Percentiles rank a stretch among this genome's conserved stretches.
Conservation (phyloP, 2,329 filamentous ascomycete species). For the Aspergillus flavus region DNA sequence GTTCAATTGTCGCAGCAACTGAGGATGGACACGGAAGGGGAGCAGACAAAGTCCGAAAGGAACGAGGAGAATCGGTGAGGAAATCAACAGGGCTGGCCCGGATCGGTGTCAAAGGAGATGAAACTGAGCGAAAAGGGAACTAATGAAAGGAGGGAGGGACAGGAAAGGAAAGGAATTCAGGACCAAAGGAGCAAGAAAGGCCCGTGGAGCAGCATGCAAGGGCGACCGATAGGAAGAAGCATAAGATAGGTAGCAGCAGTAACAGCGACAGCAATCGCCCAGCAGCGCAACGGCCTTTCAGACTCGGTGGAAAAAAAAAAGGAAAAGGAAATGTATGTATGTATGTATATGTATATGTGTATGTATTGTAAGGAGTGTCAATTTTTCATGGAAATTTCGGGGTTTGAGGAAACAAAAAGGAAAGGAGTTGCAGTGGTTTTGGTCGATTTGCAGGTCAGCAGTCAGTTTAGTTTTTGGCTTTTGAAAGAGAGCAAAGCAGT, state of each 20-base stretch:
- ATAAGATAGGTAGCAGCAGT: neutral
- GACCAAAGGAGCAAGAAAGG: constrained; percentile 12
- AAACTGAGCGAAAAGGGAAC: constrained; percentile 4
- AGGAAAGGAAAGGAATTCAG: constrained; percentile 11
- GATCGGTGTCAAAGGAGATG: constrained; percentile 10
- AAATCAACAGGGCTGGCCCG: constrained; percentile 5
- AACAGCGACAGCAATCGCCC: neutral
- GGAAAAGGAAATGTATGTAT: too few relatives aligned
- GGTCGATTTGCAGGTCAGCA: neutral
- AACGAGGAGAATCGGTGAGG: constrained; percentile 7
- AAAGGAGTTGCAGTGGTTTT: neutral
- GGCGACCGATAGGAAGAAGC: constrained; percentile 7
- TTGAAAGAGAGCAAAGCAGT: neutral
- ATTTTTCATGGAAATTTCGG: neutral
- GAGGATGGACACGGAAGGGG: constrained; percentile 1
- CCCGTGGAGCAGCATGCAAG: constrained; percentile 5
- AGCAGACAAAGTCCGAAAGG: constrained; percentile 4
- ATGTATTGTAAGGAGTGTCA: constrained; percentile 4
- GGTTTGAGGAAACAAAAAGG: neutral
- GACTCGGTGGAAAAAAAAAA: neutral
- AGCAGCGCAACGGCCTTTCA: neutral
- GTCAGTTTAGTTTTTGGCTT: neutral
- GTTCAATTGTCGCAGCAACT: neutral
- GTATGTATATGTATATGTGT: neutral
- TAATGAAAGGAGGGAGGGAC: constrained; percentile 8